Base-by-base conservation (phyloP, 2,329 filamentous ascomycete genomes). In the Verticillium nonalfalfae region DNA sequence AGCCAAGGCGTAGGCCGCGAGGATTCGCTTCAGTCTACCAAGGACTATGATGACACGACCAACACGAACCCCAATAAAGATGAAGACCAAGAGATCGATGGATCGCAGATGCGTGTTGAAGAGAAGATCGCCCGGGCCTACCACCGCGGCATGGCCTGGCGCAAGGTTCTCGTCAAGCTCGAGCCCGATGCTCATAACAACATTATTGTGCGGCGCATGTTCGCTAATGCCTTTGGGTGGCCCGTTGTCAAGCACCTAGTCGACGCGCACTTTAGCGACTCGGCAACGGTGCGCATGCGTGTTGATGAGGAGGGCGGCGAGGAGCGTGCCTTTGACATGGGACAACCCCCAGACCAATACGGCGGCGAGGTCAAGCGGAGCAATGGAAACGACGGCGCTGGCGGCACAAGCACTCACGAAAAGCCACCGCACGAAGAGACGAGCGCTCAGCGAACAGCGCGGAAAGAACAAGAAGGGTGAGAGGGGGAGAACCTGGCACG, bases 101-200 rank as follows among this genome's bases (percentile, higher is more conserved):
- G 76, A 15, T 85, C 87, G 10, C 85, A 78, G 65, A 93, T 98
- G 86, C 91, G 90, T 65, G 93, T 98, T 0, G 95, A 99, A 74
- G 95, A 99, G 74, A 98, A 97, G 76, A 99, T 99, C 67, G 95
- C 95, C 1, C 86, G 95, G 56, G 95, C 93, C 14, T 99, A 99
- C 76, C 95, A 99, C 73, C 87, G 88, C 13, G 92, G 92, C 65
- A 77, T 99, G 21, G 91, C 91, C 1, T 99, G 95, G 95, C 90
- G 95, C 56, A 99, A 99, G 73, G 95, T 99, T 1, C 85, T 99
- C 4, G 95, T 99, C 14, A 90, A 95, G 60, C 81, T 99, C 2
- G 94, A 99, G 72, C 95, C 95, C 0, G 95, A 99, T 75, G 95
- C 95, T 0, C 95, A 99, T 78, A 99, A 99, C 76, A 99, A 99